Conservation (phyloP, 2,329 filamentous ascomycete species). For the Fusarium protoensiforme region DNA sequence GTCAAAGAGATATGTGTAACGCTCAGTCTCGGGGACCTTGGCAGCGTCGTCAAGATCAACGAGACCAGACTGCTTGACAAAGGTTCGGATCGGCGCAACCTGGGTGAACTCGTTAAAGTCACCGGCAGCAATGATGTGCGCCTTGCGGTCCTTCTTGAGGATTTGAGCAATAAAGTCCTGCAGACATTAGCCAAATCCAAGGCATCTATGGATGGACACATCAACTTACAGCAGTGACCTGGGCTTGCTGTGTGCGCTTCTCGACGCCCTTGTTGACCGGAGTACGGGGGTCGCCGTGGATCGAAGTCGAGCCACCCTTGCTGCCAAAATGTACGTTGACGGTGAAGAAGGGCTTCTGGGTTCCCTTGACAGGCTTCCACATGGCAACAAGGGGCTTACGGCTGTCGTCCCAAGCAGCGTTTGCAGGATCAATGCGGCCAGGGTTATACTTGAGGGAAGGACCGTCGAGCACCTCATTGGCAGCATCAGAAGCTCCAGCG, state of each 20-base stretch:
- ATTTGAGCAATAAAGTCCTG: conserved; percentile 68
- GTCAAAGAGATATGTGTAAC: conserved; percentile 78
- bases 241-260: conserved; percentile 65
- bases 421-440: conserved; percentile 72
- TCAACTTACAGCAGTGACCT: conserved; percentile 65
- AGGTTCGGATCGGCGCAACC: conserved; percentile 67
- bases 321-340: conserved; percentile 76
- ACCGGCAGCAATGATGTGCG: conserved; percentile 69
- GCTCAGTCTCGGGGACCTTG: conserved; percentile 63
- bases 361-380: conserved; percentile 69
- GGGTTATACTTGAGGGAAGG: conserved; percentile 75
- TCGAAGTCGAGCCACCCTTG: conserved; percentile 72
- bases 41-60: conserved; percentile 71
- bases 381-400: conserved; percentile 76
- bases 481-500: conserved; percentile 64
- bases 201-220: too few species aligned
- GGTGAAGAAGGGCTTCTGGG: conserved; percentile 70
- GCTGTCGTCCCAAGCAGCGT: conserved; percentile 68
- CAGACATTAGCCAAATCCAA: background rate
- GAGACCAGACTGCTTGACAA: conserved; percentile 64
- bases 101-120: conserved; percentile 81
- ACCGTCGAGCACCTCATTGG: conserved; percentile 65
- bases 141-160: conserved; percentile 64
- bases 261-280: conserved; percentile 74
- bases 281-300: conserved; percentile 74